Evolutionary conservation across 2,329 filamentous ascomycete species (phyloP), one percentile per base, ranked within the genome.

Genomic region (Cercospora sesami): DNA sequence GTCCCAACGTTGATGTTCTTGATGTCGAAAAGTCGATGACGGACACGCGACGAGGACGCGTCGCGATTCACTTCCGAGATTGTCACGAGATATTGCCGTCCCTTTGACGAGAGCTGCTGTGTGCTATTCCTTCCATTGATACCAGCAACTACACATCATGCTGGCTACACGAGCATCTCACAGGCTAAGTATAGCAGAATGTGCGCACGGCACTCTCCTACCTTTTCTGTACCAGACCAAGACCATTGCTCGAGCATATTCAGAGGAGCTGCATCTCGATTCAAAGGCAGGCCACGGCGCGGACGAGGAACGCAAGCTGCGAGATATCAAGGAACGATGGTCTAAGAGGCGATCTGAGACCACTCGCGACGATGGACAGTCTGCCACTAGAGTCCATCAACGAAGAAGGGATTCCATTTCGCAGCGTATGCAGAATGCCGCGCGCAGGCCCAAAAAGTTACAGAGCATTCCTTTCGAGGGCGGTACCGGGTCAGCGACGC

Each of bases 181-280:
- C 10, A 48, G 39, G 21, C 28, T 33, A 53, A 28, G 42, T 31
- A 61, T 65, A 39, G 57, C 57, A 55, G 14, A 39, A 4, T 55
- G 23, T 51, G 61, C 51, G 30, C 60, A 58, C 45, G 33, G 26
- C 31, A 59, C 48, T 10, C 57, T 72, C 4, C 66, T 76, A 16
- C 72, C 76, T 8, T 77, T 77, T 63, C 73, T 77, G n/a, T 77
- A 76, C 68, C 60, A 69, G 30, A 78, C 76, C 4, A 58, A 18
- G 36, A 77, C 75, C n/a, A 75, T 78, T 48, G 66, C 60, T 57
- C 66, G 71, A 48, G 16, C 42, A 36, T 68, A 70, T 57, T 53
- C 68, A 59, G 21, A 55, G 23, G n/a, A 63, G 8, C 12, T 63
- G 10, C 36, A 65, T 30, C 45, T 60, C 30, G 28, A 55, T 9